Evolutionary conservation across 352 stramenopile genomes (phyloP).

Genomic region (Globisporangium alternatum): DNA sequence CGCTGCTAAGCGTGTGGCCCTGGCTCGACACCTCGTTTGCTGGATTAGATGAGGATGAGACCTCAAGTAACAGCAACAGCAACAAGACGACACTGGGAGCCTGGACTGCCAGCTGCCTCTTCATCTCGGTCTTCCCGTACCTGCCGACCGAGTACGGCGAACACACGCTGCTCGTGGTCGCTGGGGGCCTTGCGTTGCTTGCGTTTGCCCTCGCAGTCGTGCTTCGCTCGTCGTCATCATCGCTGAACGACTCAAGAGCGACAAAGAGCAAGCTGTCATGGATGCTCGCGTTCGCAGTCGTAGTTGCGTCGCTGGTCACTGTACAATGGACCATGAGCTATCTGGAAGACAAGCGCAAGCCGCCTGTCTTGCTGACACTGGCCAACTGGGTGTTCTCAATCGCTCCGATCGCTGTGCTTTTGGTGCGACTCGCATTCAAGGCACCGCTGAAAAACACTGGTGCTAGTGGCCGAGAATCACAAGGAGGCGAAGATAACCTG

Average conservation of each 20-base stretch:
- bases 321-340: conserved; percentile 54
- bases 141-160: conserved; percentile 74
- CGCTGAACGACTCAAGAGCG: neutral
- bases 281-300: conserved; percentile 14
- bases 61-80: neutral
- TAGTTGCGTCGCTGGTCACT: conserved; percentile 37
- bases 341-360: conserved; percentile 47
- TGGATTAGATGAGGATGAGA: neutral
- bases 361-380: conserved; percentile 43
- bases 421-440: conserved; percentile 18
- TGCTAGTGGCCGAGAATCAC: neutral
- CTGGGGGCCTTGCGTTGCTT: conserved; percentile 37
- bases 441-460: neutral
- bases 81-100: conserved; percentile 2
- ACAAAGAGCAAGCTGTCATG: neutral
- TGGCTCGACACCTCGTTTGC: conserved; percentile 21
- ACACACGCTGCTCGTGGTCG: conserved; percentile 53
- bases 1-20: conserved; percentile 51
- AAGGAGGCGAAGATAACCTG: neutral
- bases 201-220: conserved; percentile 1
- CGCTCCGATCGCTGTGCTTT: conserved; percentile 34
- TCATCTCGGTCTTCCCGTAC: conserved; percentile 72
- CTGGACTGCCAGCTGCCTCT: conserved; percentile 54
- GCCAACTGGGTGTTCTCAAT: conserved; percentile 55
- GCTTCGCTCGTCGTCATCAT: neutral